These are phyloP conservation scores for Halocafeteria seosinensis DNA, from an alignment of 108 stramenopile species.

Conservation along the genomic window DNA sequence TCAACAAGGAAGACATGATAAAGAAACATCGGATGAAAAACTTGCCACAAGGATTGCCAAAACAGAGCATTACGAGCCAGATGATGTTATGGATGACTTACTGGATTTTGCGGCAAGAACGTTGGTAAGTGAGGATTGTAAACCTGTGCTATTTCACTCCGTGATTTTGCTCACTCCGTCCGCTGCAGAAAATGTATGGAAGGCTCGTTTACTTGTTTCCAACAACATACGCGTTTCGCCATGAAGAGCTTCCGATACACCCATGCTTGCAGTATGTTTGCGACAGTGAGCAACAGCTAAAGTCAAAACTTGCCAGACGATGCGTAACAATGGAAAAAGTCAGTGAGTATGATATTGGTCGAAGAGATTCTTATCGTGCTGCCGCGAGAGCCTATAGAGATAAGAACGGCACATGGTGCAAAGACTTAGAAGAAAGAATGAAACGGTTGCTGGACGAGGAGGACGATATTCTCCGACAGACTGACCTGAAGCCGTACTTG, in stretches of 20 bases:
- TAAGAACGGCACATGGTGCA: too few relatives aligned
- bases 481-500: too few relatives aligned
- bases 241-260: background rate
- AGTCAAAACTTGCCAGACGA: background rate
- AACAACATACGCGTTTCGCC: background rate
- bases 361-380: too few relatives aligned
- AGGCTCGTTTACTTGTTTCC: constrained; percentile 25
- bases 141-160: too few relatives aligned
- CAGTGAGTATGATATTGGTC: background rate
- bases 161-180: too few relatives aligned
- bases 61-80: constrained; percentile 14
- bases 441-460: too few relatives aligned
- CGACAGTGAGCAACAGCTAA: background rate
- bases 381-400: too few relatives aligned
- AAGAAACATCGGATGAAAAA: constrained; percentile 14
- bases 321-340: background rate
- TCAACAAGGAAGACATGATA: background rate
- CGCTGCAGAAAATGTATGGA: too few relatives aligned
- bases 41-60: constrained; percentile 26
- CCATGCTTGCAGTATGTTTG: background rate
- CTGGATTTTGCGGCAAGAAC: constrained; percentile 15
- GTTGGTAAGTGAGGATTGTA: too few relatives aligned
- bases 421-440: too few relatives aligned
- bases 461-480: too few relatives aligned
- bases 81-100: constrained; percentile 21